Evolutionary conservation across 139 green algal genomes (phyloP).

Genomic region (Bryopsis sp.): DNA sequence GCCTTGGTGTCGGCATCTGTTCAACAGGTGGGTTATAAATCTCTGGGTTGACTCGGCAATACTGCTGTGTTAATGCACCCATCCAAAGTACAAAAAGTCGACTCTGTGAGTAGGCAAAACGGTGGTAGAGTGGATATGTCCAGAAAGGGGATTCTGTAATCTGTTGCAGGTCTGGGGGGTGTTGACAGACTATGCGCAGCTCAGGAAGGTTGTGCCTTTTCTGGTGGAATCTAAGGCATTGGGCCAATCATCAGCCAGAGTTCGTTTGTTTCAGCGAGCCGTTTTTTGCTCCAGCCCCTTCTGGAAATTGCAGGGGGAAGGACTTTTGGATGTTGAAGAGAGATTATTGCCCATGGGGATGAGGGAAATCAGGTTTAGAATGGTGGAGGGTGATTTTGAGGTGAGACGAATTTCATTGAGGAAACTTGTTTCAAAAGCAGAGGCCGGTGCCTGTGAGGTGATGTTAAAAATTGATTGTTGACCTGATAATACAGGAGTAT

Average conservation of each 20-base stretch:
- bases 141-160: too few relatives aligned
- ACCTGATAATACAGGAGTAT: too few relatives aligned
- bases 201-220: conserved; percentile 48
- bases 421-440: too few relatives aligned
- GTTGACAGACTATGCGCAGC: conserved; percentile 43
- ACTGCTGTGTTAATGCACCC: too few relatives aligned
- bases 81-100: too few relatives aligned
- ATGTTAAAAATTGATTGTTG: neutral
- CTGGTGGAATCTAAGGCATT: conserved; percentile 40
- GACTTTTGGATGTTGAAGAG: neutral
- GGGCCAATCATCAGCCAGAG: conserved; percentile 24
- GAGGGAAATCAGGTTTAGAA: conserved; percentile 5
- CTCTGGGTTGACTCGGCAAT: too few relatives aligned
- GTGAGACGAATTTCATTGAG: neutral
- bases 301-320: conserved; percentile 13
- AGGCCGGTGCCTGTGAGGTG: neutral
- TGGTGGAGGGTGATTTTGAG: conserved; percentile 17
- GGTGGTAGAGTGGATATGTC: too few relatives aligned
- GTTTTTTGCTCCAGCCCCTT: neutral
- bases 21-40: too few relatives aligned
- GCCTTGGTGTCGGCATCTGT: too few relatives aligned
- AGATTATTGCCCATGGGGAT: neutral
- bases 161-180: conserved; percentile 38
- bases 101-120: too few relatives aligned
- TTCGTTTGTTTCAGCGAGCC: conserved; percentile 1